Percentiles rank a stretch among this genome's conserved stretches.
These are phyloP conservation scores for Diplosphaera chodatii DNA, from an alignment of 139 green algal genomes.

Conservation along the genomic window DNA sequence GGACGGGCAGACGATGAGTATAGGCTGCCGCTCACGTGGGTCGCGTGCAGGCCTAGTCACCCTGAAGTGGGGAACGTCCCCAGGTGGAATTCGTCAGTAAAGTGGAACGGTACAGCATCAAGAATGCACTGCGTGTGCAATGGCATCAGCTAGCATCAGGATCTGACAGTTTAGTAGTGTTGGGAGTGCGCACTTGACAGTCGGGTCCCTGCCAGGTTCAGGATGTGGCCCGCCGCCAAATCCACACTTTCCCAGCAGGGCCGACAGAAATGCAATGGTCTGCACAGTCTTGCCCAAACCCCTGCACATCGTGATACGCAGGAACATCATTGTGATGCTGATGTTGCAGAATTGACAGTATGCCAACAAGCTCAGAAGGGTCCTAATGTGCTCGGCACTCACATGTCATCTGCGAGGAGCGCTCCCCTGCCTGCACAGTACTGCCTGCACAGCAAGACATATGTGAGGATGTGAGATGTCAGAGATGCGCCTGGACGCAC, in stretches of 20 bases:
- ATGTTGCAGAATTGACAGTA: too few species aligned
- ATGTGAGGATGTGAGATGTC: too few species aligned
- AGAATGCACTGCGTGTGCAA: background rate
- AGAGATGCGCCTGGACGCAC: too few species aligned
- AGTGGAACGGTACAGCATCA: background rate
- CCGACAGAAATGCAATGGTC: constrained; percentile 60
- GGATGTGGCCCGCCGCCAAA: background rate
- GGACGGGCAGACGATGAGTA: constrained; percentile 62
- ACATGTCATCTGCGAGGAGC: constrained; percentile 67
- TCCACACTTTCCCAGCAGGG: constrained; percentile 53
- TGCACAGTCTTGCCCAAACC: constrained; percentile 71
- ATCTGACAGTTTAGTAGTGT: too few species aligned
- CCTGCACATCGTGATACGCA: background rate
- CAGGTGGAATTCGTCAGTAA: too few species aligned
- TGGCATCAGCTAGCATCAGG: too few species aligned
- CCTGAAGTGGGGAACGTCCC: too few species aligned
- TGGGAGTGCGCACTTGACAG: too few species aligned
- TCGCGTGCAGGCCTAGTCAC: background rate
- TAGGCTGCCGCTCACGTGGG: constrained; percentile 17
- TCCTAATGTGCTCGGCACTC: too few species aligned
- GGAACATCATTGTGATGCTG: too few species aligned
- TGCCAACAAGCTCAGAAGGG: too few species aligned
- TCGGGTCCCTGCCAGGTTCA: background rate
- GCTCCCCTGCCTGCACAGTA: constrained; percentile 31
- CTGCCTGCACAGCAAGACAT: constrained; percentile 14